Evolutionary conservation across 2,329 filamentous ascomycete species (phyloP).

Genomic region (Hirsutella rhossiliensis): DNA sequence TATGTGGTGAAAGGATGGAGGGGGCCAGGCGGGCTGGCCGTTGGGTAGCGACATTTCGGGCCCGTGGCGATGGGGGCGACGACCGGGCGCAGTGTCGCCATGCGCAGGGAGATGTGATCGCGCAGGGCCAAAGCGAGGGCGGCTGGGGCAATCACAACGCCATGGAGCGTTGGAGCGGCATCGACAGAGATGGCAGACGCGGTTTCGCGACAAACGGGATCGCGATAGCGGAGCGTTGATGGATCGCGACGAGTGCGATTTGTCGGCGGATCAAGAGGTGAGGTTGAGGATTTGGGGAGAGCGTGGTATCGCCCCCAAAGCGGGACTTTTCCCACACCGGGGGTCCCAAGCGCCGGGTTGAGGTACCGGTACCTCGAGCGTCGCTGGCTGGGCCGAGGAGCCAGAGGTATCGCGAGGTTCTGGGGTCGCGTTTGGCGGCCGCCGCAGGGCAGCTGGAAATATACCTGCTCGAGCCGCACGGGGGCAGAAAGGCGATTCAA

Average conservation of each 20-base stretch:
- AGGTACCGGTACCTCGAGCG: neutral
- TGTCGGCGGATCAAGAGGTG: conserved; percentile 40
- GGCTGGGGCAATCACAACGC: conserved; percentile 33
- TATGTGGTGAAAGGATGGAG: conserved; percentile 38
- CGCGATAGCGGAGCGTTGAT: conserved; percentile 36
- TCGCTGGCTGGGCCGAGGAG: neutral
- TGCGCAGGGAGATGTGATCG: conserved; percentile 40
- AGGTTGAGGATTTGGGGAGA: conserved; percentile 37
- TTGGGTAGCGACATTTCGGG: conserved; percentile 55
- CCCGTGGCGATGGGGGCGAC: conserved; percentile 36
- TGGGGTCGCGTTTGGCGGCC: neutral
- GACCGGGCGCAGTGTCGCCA: conserved; percentile 38
- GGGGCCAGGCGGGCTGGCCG: conserved; percentile 53
- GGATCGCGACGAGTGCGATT: conserved; percentile 35
- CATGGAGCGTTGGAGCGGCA: conserved; percentile 37
- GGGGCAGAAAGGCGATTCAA: no score
- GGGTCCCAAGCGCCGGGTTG: neutral
- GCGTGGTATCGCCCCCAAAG: conserved; percentile 26
- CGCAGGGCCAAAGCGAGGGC: conserved; percentile 36
- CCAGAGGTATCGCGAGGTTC: neutral
- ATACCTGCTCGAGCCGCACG: no score
- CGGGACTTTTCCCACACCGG: conserved; percentile 19
- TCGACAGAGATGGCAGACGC: conserved; percentile 36
- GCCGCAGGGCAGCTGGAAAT: neutral
- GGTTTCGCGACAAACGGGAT: conserved; percentile 27